Percentiles rank a stretch among this genome's conserved stretches.
Conservation (phyloP, 208 protist species). For the Leptomonas pyrrhocoris region DNA sequence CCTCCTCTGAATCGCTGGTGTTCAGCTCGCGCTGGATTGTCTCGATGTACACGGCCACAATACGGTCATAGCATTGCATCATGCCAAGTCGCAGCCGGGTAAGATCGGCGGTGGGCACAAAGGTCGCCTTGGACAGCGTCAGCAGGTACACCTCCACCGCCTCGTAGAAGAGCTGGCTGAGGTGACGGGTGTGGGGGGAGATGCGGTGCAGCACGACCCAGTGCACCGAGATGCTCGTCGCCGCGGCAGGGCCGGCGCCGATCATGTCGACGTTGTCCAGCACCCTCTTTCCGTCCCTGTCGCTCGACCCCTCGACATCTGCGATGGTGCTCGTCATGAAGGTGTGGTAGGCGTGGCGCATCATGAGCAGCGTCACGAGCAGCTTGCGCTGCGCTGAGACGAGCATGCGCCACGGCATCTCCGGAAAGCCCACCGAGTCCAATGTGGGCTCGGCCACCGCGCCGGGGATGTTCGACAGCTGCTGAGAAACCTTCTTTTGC, state of each 20-base stretch:
- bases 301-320: slow-evolving; percentile 7
- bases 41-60: slow-evolving; percentile 71
- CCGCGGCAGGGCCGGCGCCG: slow-evolving; percentile 22
- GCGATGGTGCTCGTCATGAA: slow-evolving; percentile 79
- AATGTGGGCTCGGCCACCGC: slow-evolving; percentile 76
- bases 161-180: slow-evolving; percentile 75
- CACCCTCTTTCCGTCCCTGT: slow-evolving; percentile 5
- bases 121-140: slow-evolving; percentile 58
- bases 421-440: slow-evolving; percentile 79
- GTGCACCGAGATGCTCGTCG: slow-evolving; percentile 68
- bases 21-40: slow-evolving; percentile 73
- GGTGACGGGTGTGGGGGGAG: slow-evolving; percentile 57
- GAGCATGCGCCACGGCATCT: slow-evolving; percentile 61
- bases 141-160: slow-evolving; percentile 79
- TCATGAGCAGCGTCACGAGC: slow-evolving; percentile 69
- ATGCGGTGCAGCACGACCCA: slow-evolving; percentile 88
- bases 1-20: slow-evolving; percentile 13
- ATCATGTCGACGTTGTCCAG: slow-evolving; percentile 16
- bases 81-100: slow-evolving; percentile 74
- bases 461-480: slow-evolving; percentile 52
- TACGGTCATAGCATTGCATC: slow-evolving; percentile 61
- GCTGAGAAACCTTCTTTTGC: slow-evolving; percentile 57
- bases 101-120: slow-evolving; percentile 78
- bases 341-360: slow-evolving; percentile 80
- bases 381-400: slow-evolving; percentile 67